phyloP scores from a whole-genome alignment of 352 stramenopile species.

The Phytopythium montanum region DNA sequence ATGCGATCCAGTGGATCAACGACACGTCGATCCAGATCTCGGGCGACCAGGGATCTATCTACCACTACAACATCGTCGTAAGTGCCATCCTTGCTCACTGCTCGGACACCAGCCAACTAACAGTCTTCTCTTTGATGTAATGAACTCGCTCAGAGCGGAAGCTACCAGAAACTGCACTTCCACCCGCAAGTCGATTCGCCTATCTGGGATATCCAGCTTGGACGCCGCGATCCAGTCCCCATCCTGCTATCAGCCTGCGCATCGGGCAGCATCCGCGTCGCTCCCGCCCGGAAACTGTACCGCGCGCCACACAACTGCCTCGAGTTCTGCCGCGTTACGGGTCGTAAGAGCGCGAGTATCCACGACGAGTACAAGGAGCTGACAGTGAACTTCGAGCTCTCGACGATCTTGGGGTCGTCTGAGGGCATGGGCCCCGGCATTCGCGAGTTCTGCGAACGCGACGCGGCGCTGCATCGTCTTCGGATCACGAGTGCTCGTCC shows the following conservation, averaged over 20 bases:
- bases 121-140: background rate
- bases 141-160: slow-evolving; percentile 45
- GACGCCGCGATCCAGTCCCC: slow-evolving; percentile 32
- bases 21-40: slow-evolving; percentile 73
- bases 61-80: slow-evolving; percentile 79
- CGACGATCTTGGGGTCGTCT: slow-evolving; percentile 35
- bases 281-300: slow-evolving; percentile 64
- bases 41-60: slow-evolving; percentile 78
- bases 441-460: slow-evolving; percentile 69
- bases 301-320: slow-evolving; percentile 58
- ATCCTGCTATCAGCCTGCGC: slow-evolving; percentile 66
- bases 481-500: slow-evolving; percentile 40
- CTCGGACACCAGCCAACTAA: background rate
- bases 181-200: slow-evolving; percentile 84
- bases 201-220: slow-evolving; percentile 78
- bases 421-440: slow-evolving; percentile 38
- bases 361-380: slow-evolving; percentile 58
- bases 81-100: slow-evolving; percentile 1
- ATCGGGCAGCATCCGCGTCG: slow-evolving; percentile 59
- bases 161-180: slow-evolving; percentile 77
- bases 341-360: slow-evolving; percentile 45
- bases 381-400: slow-evolving; percentile 42
- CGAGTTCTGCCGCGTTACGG: slow-evolving; percentile 62
- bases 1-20: slow-evolving; percentile 75
- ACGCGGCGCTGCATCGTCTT: slow-evolving; percentile 73